Base-by-base conservation (phyloP, 805 yeast genomes). In the Monosporozyma unispora region DNA sequence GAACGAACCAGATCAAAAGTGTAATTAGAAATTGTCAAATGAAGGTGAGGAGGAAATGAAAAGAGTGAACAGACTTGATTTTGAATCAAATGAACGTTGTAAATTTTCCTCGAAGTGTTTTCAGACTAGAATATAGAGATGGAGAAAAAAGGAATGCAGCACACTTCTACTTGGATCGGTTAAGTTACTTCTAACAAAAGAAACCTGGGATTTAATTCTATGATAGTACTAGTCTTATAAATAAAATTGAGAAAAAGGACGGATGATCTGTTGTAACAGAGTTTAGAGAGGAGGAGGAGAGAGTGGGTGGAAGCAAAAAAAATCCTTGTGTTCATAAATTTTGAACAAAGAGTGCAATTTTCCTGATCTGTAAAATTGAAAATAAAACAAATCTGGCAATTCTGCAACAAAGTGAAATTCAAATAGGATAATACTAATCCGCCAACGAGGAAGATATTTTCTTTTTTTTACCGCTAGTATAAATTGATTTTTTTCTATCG, bases 361-460 rank as follows among this genome's bases (percentile, higher is more conserved):
- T 39, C 42, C 42, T 39, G 42, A 39, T 39, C 42, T 39, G 42
- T 39, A 39, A 21, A 39, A 39, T 39, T 39, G 42, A 39, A 39
- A 39, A 39, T 39, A 39, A 39, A 39, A 19, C 42, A 39, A 39
- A 39, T 39, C 27, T 39, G 42, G 42, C 22, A 39, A 39, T 21
- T 39, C 10, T 39, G 42, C 27, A 21, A 18, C 42, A 39, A 19
- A 39, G 10, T 19, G n/a, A 39, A 14, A 19, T 39, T 6, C 12
- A 31, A 31, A 31, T 14, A 31, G 35, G 35, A 31, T 31, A 14
- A 12, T 12, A 14, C n/a, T 16, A 12, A n/a, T 12, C 35, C 12
- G 35, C 16, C 18, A 31, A n/a, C 6, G n/a, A n/a, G 35, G 14
- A n/a, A 11, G 16, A 31, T 31, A 31, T 31, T 31, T 28, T 28